Conservation (phyloP, 257 asterid genomes). For the Solanum pinnatisectum region DNA sequence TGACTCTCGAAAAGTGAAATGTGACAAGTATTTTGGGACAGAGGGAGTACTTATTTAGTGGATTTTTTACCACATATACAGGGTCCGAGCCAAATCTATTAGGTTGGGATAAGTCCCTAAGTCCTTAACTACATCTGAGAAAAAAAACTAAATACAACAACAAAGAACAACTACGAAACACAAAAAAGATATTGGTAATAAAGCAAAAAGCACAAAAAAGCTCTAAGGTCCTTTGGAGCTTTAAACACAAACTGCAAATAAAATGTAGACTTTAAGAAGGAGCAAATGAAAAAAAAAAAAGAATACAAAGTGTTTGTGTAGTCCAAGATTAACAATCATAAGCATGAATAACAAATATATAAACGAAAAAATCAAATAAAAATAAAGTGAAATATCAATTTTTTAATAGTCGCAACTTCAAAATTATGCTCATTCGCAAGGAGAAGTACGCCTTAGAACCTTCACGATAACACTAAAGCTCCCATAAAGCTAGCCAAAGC, state of each 20-base stretch:
- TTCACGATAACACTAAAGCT: not conserved
- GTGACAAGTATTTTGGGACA: not conserved
- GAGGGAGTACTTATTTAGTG: not conserved
- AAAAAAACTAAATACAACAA: not conserved
- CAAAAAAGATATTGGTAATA: not conserved
- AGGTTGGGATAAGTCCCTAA: not conserved
- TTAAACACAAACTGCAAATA: not conserved
- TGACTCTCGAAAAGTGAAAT: not conserved
- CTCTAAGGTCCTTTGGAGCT: not conserved
- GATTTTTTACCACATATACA: not conserved
- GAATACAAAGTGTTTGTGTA: not conserved
- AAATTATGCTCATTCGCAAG: not conserved
- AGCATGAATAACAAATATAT: not conserved
- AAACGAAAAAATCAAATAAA: too few species aligned
- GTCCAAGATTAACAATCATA: not conserved
- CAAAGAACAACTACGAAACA: not conserved
- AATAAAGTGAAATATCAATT: not conserved
- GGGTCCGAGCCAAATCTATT: not conserved
- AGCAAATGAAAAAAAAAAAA: not conserved
- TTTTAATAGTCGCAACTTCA: too few species aligned
- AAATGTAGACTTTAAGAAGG: not conserved
- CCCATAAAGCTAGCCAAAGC: not conserved
- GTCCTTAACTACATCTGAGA: not conserved
- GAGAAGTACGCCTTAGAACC: not conserved
- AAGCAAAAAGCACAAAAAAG: not conserved